Evolutionary conservation across 495 filamentous ascomycete species (phyloP), one percentile per base, ranked within the genome.

Genomic region (Annulohypoxylon nitens): DNA sequence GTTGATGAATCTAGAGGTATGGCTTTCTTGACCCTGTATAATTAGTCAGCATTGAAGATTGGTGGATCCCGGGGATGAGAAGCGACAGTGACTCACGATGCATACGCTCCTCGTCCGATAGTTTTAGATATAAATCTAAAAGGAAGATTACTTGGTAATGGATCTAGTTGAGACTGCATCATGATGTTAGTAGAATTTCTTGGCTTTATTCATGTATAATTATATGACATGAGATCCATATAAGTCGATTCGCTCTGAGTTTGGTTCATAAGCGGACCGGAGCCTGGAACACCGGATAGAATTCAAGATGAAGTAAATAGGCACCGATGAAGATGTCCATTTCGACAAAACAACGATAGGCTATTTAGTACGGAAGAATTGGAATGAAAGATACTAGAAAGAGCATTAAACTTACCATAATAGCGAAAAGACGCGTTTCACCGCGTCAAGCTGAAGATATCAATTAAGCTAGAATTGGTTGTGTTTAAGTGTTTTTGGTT

Each of bases 41-140:
- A 53, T 26, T 50, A 41, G 58, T 79, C 64, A 81, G 78, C 45
- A 74, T 12, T 41, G n/a, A 14, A 16, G 43, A 47, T 36, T 10
- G 54, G 14, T 37, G 50, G 57, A 41, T 73, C 57, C 67, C 23
- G 43, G 51, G 54, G 16, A 25, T 50, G n/a, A 20, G 33, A 70
- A 57, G 34, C 47, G 51, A 64, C 4, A 51, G 51, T 59, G 63
- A 83, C 91, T 82, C 81, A 98, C 96, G 93, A 97, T 75, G 96
- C 96, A 88, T 99, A 99, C 63, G 96, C 96, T 70, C 96, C 96
- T 80, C 92, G 89, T 48, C 96, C 96, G 73, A 99, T 97, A 41
- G 97, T 99, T 77, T 95, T 94, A 34, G 94, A 97, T 74, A 99
- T 88, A 78, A 99, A 91, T 64, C 96, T 90, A 81, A 99, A 99